Conservation (phyloP, 2,329 filamentous ascomycete genomes). For the Plenodomus biglobosus region DNA sequence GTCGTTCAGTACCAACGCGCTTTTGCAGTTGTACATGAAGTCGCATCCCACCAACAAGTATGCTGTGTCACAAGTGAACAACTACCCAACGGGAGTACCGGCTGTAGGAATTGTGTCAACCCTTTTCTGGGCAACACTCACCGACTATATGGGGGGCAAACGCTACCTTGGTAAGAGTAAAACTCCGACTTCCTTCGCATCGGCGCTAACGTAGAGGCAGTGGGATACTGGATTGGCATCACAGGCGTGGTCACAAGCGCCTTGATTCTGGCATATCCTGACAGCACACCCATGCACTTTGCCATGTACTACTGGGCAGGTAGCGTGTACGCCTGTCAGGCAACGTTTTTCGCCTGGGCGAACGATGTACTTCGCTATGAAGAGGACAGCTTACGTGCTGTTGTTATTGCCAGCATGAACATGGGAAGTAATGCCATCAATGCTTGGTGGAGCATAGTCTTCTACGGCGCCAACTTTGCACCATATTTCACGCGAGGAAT, state of each 20-base stretch:
- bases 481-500: constrained; percentile 70
- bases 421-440: constrained; percentile 62
- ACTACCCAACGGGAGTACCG: constrained; percentile 57
- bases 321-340: constrained; percentile 70
- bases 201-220: constrained; percentile 14
- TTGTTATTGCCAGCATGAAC: constrained; percentile 74
- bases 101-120: constrained; percentile 59
- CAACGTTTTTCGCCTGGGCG: constrained; percentile 75
- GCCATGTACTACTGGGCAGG: constrained; percentile 71
- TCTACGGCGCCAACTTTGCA: constrained; percentile 67
- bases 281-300: constrained; percentile 59
- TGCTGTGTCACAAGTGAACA: constrained; percentile 54
- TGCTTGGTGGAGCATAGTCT: constrained; percentile 72
- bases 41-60: constrained; percentile 50
- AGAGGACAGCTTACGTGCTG: constrained; percentile 62
- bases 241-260: constrained; percentile 64
- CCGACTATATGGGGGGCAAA: constrained; percentile 64
- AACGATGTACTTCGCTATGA: constrained; percentile 69
- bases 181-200: not conserved
- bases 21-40: constrained; percentile 57
- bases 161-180: constrained; percentile 56
- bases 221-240: constrained; percentile 61
- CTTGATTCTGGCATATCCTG: constrained; percentile 60
- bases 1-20: constrained; percentile 66
- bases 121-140: constrained; percentile 69